These are phyloP conservation scores for Tephrocybe sp. DNA, from an alignment of 768 basidiomycete genomes.

Conservation along the genomic window DNA sequence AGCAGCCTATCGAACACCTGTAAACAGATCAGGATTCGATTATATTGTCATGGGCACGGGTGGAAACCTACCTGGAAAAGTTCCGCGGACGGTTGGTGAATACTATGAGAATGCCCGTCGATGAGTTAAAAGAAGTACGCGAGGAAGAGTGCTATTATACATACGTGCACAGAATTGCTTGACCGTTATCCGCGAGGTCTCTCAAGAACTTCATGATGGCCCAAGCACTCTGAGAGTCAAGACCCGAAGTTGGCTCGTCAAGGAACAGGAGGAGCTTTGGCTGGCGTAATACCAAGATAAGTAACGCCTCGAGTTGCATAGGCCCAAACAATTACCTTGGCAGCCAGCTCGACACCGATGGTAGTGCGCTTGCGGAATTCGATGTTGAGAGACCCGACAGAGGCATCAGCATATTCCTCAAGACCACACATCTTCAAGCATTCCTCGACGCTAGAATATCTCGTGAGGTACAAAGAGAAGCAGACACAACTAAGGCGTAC, in stretches of 20 bases:
- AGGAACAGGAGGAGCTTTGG: constrained; percentile 82
- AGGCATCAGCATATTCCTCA: constrained; percentile 58
- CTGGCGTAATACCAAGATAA: constrained; percentile 26
- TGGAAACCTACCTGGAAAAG: constrained; percentile 58
- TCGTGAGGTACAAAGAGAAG: not conserved
- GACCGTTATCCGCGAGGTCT: constrained; percentile 76
- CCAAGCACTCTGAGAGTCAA: constrained; percentile 89
- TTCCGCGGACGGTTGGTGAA: constrained; percentile 73
- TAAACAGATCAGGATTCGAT: too few species aligned
- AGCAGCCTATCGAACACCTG: constrained; percentile 78
- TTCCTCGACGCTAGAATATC: constrained; percentile 33
- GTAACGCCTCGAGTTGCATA: not conserved
- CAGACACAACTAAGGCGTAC: constrained; percentile 39
- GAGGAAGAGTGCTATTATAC: constrained; percentile 21
- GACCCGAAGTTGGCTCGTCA: constrained; percentile 87
- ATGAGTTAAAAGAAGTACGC: not conserved
- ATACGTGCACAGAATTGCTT: constrained; percentile 88
- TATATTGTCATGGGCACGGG: not conserved
- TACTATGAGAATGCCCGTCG: not conserved
- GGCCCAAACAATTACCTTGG: constrained; percentile 55
- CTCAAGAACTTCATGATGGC: constrained; percentile 75
- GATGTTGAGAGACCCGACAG: constrained; percentile 54
- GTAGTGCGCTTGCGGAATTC: constrained; percentile 57
- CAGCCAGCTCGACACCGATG: constrained; percentile 69
- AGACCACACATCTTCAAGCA: constrained; percentile 69